These are phyloP conservation scores for Phaffia tasmanica DNA, from an alignment of 768 basidiomycete genomes.

Conservation along the genomic window DNA sequence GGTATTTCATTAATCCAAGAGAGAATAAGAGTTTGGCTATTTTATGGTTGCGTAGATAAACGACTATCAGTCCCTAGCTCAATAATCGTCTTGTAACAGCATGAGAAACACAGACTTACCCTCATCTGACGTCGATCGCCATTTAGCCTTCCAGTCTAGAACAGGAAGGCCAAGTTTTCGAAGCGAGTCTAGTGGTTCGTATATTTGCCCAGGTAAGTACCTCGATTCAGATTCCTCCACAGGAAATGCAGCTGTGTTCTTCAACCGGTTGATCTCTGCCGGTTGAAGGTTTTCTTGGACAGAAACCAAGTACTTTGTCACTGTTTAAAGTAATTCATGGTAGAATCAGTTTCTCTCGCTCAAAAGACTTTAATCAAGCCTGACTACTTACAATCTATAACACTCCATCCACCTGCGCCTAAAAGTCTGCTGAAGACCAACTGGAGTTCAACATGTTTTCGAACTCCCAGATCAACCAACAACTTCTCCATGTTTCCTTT, in stretches of 20 bases:
- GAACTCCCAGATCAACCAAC: slow-evolving; percentile 59
- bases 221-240: slow-evolving; percentile 28
- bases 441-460: slow-evolving; percentile 57
- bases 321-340: slow-evolving; percentile 42
- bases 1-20: slow-evolving; percentile 47
- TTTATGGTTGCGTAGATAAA: neutral
- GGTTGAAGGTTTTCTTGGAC: slow-evolving; percentile 55
- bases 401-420: slow-evolving; percentile 33
- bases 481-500: slow-evolving; percentile 61
- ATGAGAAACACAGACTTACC: slow-evolving; percentile 42
- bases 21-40: slow-evolving; percentile 68
- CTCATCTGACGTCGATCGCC: slow-evolving; percentile 75
- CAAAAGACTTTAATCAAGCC: neutral
- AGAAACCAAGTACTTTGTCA: slow-evolving; percentile 76
- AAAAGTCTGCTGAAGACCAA: slow-evolving; percentile 65
- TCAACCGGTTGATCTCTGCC: slow-evolving; percentile 50
- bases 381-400: slow-evolving; percentile 28
- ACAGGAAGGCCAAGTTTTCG: slow-evolving; percentile 65
- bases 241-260: slow-evolving; percentile 63
- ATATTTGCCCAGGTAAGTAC: slow-evolving; percentile 46
- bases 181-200: slow-evolving; percentile 67
- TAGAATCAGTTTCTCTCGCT: slow-evolving; percentile 52
- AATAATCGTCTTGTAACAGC: slow-evolving; percentile 1
- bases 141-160: slow-evolving; percentile 83
- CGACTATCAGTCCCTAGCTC: neutral